Conservation (phyloP, 2,329 filamentous ascomycete species). For the Fusarium coicis region DNA sequence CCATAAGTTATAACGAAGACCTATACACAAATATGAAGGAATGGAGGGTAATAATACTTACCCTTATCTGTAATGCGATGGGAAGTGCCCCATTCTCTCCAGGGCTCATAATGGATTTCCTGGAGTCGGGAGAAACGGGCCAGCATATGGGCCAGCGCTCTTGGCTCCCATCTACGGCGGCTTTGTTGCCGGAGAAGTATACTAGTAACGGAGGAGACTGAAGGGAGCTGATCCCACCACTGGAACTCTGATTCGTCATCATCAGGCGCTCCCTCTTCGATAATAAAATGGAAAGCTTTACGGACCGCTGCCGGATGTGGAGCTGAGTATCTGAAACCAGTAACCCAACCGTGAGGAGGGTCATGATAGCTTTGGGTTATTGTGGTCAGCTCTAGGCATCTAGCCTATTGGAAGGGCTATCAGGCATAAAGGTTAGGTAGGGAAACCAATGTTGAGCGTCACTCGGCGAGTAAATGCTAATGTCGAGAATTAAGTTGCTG, state of each 20-base stretch:
- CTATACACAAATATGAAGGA: neutral
- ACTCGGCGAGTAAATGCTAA: conserved; percentile 49
- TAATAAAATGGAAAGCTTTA: neutral
- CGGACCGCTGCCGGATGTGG: neutral
- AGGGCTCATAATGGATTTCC: conserved; percentile 52
- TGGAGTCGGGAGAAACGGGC: conserved; percentile 48
- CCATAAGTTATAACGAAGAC: neutral
- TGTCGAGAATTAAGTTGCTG: conserved; percentile 47
- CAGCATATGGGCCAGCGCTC: conserved; percentile 48
- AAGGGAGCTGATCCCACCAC: conserved; percentile 50
- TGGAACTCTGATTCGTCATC: conserved; percentile 20
- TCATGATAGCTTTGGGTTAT: neutral
- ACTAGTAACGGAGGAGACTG: conserved; percentile 45
- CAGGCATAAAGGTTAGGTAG: neutral
- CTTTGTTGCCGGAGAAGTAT: conserved; percentile 50
- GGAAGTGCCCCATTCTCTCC: conserved; percentile 45
- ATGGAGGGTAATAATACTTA: neutral
- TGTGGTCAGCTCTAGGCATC: neutral
- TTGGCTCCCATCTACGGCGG: conserved; percentile 48
- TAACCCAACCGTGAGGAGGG: neutral
- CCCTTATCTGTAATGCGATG: neutral
- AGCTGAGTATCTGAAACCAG: neutral
- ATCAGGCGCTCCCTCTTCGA: no score
- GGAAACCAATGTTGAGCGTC: conserved; percentile 25
- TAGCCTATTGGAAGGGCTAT: neutral